Evolutionary conservation across 805 yeast species (phyloP).

Genomic region (Ogataea paraovalis): DNA sequence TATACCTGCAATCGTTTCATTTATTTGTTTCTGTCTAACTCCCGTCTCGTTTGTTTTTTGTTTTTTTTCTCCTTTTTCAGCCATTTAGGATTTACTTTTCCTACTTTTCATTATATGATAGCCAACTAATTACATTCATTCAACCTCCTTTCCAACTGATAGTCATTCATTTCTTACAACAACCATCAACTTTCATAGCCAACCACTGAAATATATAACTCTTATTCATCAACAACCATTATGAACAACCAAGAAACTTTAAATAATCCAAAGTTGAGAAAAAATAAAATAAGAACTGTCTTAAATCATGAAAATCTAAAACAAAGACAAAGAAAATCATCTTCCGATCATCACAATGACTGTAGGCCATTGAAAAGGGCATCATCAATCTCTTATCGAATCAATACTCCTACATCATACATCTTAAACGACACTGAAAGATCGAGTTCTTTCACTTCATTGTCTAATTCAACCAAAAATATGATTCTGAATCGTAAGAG

Average conservation of each 20-base stretch:
- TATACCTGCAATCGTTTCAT: too few species aligned
- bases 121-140: not conserved
- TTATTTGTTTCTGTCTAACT: not conserved
- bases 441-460: slow-evolving; percentile 12
- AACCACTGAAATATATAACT: not conserved
- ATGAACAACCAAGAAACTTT: slow-evolving; percentile 1
- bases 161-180: not conserved
- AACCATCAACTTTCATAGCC: not conserved
- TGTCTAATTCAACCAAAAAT: slow-evolving; percentile 14
- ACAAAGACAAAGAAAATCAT: slow-evolving; percentile 9
- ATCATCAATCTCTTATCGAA: slow-evolving; percentile 23
- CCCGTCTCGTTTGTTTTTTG: not conserved
- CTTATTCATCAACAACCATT: not conserved
- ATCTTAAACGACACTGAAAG: slow-evolving; percentile 4
- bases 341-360: slow-evolving; percentile 23
- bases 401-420: slow-evolving; percentile 17
- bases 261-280: slow-evolving; percentile 3
- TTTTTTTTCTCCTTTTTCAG: not conserved
- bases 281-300: not conserved
- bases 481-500: slow-evolving; percentile 13
- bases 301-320: not conserved
- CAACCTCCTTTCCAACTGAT: not conserved
- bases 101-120: not conserved
- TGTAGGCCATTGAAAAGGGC: slow-evolving; percentile 29
- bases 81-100: too few species aligned